These are phyloP conservation scores for Gelatoporia subvermispora DNA, from an alignment of 768 basidiomycete genomes.

Conservation along the genomic window DNA sequence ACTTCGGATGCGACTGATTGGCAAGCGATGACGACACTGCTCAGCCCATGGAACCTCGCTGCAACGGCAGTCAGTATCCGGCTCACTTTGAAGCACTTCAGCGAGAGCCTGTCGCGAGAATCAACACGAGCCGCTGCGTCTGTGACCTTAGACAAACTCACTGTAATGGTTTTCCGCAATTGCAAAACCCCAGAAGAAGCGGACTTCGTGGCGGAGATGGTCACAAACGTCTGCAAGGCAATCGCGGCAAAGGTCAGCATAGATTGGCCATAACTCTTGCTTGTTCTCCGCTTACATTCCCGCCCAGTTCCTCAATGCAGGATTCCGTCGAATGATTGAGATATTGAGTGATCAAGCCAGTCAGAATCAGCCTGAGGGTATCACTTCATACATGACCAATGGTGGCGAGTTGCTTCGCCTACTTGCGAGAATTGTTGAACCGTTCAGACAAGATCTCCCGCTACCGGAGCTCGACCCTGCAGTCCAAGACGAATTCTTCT, in stretches of 20 bases:
- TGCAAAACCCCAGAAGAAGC: constrained; percentile 76
- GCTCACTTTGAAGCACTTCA: constrained; percentile 69
- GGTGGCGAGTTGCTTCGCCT: constrained; percentile 68
- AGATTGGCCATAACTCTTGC: not conserved
- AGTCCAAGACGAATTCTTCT: constrained; percentile 56
- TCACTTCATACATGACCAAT: constrained; percentile 41
- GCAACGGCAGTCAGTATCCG: constrained; percentile 79
- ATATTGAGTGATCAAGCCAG: constrained; percentile 37
- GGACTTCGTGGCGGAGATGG: constrained; percentile 80
- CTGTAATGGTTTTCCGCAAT: constrained; percentile 63
- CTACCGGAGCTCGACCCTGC: constrained; percentile 47
- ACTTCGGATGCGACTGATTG: constrained; percentile 10
- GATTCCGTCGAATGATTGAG: constrained; percentile 59
- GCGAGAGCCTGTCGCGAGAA: constrained; percentile 59
- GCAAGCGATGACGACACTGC: constrained; percentile 43
- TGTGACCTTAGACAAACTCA: constrained; percentile 60
- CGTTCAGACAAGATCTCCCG: constrained; percentile 44
- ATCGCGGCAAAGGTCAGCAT: constrained; percentile 64
- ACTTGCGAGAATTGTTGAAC: constrained; percentile 63
- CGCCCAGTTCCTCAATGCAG: constrained; percentile 68
- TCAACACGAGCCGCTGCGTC: constrained; percentile 49
- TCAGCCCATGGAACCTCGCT: constrained; percentile 82
- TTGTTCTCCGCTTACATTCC: not conserved
- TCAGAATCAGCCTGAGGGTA: constrained; percentile 22
- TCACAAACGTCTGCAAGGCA: constrained; percentile 57